Conservation (phyloP, 2,329 filamentous ascomycete genomes). For the Fusarium floridanum region DNA sequence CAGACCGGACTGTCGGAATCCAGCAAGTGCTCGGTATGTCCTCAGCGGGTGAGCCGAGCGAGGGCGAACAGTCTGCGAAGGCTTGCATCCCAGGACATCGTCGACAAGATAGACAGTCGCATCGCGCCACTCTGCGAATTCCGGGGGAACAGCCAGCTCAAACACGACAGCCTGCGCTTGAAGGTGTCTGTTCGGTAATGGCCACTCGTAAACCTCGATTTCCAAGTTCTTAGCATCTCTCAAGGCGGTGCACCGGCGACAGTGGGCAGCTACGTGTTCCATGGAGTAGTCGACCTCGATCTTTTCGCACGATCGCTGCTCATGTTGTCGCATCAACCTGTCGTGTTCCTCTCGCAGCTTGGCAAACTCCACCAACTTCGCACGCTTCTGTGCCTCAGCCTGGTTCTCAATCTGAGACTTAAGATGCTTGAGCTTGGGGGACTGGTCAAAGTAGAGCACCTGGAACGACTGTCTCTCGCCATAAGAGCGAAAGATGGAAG, state of each 20-base stretch:
- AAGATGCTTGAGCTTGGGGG: conserved; percentile 52
- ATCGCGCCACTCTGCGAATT: conserved; percentile 64
- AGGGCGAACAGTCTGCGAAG: neutral
- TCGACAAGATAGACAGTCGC: conserved; percentile 57
- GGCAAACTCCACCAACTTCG: conserved; percentile 30
- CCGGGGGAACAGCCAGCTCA: conserved; percentile 61
- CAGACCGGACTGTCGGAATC: neutral
- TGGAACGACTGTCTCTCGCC: conserved; percentile 31
- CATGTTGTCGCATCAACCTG: conserved; percentile 21
- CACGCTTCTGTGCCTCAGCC: conserved; percentile 45
- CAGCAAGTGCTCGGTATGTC: conserved; percentile 11
- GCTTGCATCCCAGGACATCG: conserved; percentile 51
- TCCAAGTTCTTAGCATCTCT: conserved; percentile 52
- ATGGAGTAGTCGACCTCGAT: neutral
- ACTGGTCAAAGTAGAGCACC: conserved; percentile 35
- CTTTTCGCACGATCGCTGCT: conserved; percentile 14
- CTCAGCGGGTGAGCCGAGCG: conserved; percentile 9
- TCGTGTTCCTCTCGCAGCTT: conserved; percentile 13
- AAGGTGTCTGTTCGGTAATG: conserved; percentile 55
- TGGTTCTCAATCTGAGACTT: conserved; percentile 53
- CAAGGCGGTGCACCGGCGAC: conserved; percentile 53
- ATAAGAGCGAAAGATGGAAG: conserved; percentile 36
- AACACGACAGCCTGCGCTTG: conserved; percentile 64
- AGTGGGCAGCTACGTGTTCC: conserved; percentile 38
- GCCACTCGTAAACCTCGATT: conserved; percentile 69